Percentiles rank a stretch among this genome's conserved stretches.
Conservation (phyloP, 2,329 filamentous ascomycete genomes). For the Drechmeria coniospora region DNA sequence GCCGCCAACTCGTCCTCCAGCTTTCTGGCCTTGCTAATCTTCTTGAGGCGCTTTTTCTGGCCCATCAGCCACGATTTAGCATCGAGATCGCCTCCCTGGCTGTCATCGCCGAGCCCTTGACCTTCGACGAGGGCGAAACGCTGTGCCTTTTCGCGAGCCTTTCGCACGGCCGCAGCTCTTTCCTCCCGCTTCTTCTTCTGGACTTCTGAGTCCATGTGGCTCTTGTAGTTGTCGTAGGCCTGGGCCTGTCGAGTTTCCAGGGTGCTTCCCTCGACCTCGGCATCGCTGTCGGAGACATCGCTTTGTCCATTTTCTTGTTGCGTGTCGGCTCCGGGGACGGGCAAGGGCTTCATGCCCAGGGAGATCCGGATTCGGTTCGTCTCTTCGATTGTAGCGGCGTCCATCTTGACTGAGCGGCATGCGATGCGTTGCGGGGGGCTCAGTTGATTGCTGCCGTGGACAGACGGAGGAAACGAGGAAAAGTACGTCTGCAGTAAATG, state of each 20-base stretch:
- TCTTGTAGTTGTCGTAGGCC: conserved; percentile 57
- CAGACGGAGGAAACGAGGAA: too few species aligned
- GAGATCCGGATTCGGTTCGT: conserved; percentile 83
- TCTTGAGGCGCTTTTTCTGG: conserved; percentile 87
- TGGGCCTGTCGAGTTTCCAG: conserved; percentile 66
- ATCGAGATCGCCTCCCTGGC: conserved; percentile 51
- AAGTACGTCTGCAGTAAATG: too few species aligned
- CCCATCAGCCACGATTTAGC: conserved; percentile 76
- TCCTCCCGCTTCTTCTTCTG: conserved; percentile 68
- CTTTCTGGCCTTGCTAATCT: conserved; percentile 63
- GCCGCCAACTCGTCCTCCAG: conserved; percentile 64
- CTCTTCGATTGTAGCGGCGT: conserved; percentile 71
- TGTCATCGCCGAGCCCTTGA: conserved; percentile 65
- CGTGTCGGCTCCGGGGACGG: conserved; percentile 52
- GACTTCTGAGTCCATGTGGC: conserved; percentile 51
- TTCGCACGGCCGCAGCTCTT: conserved; percentile 69
- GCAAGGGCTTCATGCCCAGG: conserved; percentile 79
- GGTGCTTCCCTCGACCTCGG: conserved; percentile 60
- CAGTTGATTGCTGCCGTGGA: too few species aligned
- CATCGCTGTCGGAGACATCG: conserved; percentile 43
- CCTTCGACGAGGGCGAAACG: conserved; percentile 64
- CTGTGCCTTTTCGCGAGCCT: conserved; percentile 70
- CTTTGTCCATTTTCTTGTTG: conserved; percentile 21
- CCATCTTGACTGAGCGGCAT: too few species aligned
- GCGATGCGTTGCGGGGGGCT: too few species aligned